phyloP scores from a whole-genome alignment of 768 basidiomycete species.

The Cystobasidium onofrii region DNA sequence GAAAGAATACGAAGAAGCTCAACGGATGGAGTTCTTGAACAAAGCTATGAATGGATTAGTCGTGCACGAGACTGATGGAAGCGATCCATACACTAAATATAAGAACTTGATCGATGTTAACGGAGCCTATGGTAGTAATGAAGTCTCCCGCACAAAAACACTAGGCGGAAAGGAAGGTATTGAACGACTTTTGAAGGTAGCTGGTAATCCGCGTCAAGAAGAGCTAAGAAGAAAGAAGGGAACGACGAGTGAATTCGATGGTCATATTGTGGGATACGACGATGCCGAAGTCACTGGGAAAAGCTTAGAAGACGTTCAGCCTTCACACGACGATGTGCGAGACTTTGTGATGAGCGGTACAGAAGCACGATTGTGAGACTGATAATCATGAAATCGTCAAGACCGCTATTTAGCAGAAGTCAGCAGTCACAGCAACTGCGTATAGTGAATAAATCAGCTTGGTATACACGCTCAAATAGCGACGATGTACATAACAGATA shows the following conservation, averaged over 20 bases:
- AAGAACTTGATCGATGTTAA: background rate
- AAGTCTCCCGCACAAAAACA: background rate
- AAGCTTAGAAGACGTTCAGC: background rate
- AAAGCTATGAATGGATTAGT: constrained; percentile 16
- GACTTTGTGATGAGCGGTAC: background rate
- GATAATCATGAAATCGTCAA: too few species aligned
- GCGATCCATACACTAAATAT: background rate
- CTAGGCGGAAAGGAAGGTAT: background rate
- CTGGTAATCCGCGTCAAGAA: constrained; percentile 12
- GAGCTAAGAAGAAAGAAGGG: background rate
- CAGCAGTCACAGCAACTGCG: too few species aligned
- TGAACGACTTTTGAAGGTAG: background rate
- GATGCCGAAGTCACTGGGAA: background rate
- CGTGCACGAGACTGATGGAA: constrained; percentile 11
- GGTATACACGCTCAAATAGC: too few species aligned
- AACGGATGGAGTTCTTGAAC: background rate
- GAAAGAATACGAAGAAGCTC: constrained; percentile 3
- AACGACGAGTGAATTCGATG: background rate
- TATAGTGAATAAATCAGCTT: too few species aligned
- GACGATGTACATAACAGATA: too few species aligned
- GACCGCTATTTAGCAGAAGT: too few species aligned
- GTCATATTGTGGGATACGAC: background rate
- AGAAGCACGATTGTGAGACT: background rate
- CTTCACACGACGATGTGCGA: background rate
- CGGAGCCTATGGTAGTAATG: background rate